Evolutionary conservation across 176 grass and related monocot species (phyloP).

Genomic region (Triticum turgidum): DNA sequence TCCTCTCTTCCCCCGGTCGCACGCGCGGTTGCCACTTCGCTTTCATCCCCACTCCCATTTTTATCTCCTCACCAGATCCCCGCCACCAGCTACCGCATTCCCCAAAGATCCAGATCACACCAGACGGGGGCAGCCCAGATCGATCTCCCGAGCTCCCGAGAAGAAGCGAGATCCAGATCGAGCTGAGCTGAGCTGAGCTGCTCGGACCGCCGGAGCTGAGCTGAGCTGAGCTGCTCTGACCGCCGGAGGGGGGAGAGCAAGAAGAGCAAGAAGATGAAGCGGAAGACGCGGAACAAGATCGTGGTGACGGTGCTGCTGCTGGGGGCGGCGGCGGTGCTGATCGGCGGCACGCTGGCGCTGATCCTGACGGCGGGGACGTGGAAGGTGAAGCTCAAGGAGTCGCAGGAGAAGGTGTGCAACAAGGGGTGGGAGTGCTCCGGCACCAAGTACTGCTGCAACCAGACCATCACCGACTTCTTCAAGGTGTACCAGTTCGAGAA

Average conservation of each 20-base stretch:
- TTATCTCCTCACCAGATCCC: conserved; percentile 26
- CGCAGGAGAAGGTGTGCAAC: conserved; percentile 73
- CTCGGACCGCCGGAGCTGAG: neutral
- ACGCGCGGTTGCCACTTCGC: conserved; percentile 43
- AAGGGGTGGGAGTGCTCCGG: conserved; percentile 92
- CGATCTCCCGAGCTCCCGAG: no score
- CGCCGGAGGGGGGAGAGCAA: neutral
- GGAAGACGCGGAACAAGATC: conserved; percentile 40
- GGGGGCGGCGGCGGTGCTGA: conserved; percentile 32
- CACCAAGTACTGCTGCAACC: conserved; percentile 94
- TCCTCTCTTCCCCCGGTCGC: neutral
- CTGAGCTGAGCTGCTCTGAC: neutral
- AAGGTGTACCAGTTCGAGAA: conserved; percentile 98
- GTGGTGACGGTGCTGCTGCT: conserved; percentile 25
- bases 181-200: neutral
- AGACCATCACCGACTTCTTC: conserved; percentile 97
- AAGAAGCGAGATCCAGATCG: neutral
- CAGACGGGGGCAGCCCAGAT: no score
- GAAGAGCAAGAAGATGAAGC: conserved; percentile 30
- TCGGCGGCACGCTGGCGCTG: conserved; percentile 40
- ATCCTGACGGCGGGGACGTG: conserved; percentile 47
- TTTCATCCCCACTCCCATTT: conserved; percentile 31
- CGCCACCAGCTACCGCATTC: conserved; percentile 7
- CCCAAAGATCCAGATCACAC: conserved; percentile 23
- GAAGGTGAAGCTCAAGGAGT: conserved; percentile 48